A percentile compares a stretch with the other conserved stretches of the same genome.
Conservation (phyloP, 192 early-diverging fungal species). For the Chytriomyces hyalinus region DNA sequence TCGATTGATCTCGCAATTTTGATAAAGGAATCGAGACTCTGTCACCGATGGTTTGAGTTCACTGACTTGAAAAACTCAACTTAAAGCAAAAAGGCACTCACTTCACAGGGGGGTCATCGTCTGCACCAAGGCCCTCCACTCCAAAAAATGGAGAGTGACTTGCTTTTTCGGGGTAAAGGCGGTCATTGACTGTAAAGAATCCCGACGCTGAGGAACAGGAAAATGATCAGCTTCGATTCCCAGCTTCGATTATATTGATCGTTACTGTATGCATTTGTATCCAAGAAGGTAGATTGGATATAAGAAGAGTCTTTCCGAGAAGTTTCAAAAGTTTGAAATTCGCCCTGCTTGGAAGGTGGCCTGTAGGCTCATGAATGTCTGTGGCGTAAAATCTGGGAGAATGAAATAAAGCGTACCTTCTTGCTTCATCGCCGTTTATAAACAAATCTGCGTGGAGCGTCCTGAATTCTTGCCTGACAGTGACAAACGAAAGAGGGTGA, state of each 20-base stretch:
- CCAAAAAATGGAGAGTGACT: constrained; percentile 14
- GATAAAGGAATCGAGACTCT: constrained; percentile 36
- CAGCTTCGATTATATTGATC: background rate
- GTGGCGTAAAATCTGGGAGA: too few species aligned
- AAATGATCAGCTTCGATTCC: background rate
- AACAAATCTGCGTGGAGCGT: constrained; percentile 24
- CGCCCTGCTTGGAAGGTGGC: too few species aligned
- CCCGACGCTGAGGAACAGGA: constrained; percentile 20
- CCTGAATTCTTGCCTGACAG: constrained; percentile 26
- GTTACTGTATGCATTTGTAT: too few species aligned
- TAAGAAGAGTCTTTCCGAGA: too few species aligned
- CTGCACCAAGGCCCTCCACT: constrained; percentile 8
- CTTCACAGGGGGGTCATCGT: constrained; percentile 37
- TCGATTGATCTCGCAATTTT: constrained; percentile 10
- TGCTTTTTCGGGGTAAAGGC: constrained; percentile 29
- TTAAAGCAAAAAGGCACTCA: background rate
- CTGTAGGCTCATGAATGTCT: too few species aligned
- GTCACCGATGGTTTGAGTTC: background rate
- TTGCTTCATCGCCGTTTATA: constrained; percentile 27
- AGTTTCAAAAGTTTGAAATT: too few species aligned
- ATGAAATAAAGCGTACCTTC: constrained; percentile 2
- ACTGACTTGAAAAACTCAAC: background rate
- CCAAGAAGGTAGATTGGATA: too few species aligned
- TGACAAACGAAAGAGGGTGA: background rate
- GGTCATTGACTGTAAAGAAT: constrained; percentile 35